phyloP scores from a whole-genome alignment of 2,329 filamentous ascomycete genomes.

The Sclerotinia sclerotiorum region DNA sequence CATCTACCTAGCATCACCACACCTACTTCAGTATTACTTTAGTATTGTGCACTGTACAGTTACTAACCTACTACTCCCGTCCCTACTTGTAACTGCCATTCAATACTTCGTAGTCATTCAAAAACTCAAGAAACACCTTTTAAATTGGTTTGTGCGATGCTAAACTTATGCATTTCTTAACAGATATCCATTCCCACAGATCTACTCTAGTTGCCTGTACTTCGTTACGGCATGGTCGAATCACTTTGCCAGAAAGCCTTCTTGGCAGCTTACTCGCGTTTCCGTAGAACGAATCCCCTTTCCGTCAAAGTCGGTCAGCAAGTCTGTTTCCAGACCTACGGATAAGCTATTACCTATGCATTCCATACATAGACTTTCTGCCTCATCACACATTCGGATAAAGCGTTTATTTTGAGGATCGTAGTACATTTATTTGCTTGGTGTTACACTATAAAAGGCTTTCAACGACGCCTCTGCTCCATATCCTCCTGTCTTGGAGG shows the following conservation, averaged over 20 bases:
- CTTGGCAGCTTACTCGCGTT: background rate
- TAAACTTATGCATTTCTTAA: background rate
- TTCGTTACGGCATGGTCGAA: background rate
- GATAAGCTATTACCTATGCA: background rate
- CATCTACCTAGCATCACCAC: no score
- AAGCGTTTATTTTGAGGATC: background rate
- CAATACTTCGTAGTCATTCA: background rate
- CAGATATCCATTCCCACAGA: background rate
- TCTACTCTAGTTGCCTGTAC: background rate
- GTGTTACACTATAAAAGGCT: background rate
- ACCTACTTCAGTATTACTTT: no score
- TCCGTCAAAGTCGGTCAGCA: background rate
- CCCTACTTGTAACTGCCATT: background rate
- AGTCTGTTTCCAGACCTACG: background rate
- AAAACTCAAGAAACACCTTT: no score
- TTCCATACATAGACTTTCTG: background rate
- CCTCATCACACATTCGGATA: background rate
- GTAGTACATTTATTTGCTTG: slow-evolving; percentile 13
- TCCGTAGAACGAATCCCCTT: background rate
- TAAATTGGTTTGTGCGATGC: background rate
- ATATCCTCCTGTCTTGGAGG: slow-evolving; percentile 15
- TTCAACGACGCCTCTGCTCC: slow-evolving; percentile 20
- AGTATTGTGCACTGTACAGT: no score
- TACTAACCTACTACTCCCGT: background rate
- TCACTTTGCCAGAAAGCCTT: background rate